Base-by-base conservation (phyloP, 1,284 basidiomycete species). In the Xanthoconium separans region DNA sequence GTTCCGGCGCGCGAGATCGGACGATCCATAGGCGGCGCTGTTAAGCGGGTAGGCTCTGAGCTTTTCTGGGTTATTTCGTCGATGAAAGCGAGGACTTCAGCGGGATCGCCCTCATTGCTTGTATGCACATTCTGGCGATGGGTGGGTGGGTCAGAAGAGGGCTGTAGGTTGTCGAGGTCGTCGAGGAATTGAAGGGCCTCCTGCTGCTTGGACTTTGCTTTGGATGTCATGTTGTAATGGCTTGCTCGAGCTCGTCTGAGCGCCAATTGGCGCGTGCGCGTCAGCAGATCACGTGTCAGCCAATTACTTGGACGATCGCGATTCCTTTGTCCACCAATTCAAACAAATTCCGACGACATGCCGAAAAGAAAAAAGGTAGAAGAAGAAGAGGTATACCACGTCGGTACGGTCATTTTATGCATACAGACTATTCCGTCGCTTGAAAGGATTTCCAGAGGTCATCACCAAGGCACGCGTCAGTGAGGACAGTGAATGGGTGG, bases 41-140 rank as follows among this genome's bases (percentile, higher is more conserved):
- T 73, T 2, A 79, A 65, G 40, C 85, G 83, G 10, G 84, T 83
- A 4, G 88, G 87, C 61, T 90, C 89, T 5, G 85, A 78, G 68
- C 84, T 88, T 73, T 93, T 94, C 79, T 92, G 91, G 0, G 92
- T 94, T 63, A 96, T 93, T 72, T 96, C 93, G 72, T 97, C 93
- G 51, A 97, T 83, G 76, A 95, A 96, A 24, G 93, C 94, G 42
- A 95, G 83, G 16, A 91, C 92, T 58, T 91, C 89, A 0, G 77
- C 71, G 20, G 89, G 87, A 68, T 92, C 85, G 41, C 83, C 83
- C 59, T 77, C 77, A 45, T 75, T 71, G 50, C 69, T 66, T 30
- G 65, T 55, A 40, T 65, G 41, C 42, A 48, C 50, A 29, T 50
- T 57, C 41, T 66, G 56, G 33, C 63, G 51, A 40, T 62, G 52